Evolutionary conservation across 345 rosid genomes (phyloP).

Genomic region (Eucalyptus erythrocorys): DNA sequence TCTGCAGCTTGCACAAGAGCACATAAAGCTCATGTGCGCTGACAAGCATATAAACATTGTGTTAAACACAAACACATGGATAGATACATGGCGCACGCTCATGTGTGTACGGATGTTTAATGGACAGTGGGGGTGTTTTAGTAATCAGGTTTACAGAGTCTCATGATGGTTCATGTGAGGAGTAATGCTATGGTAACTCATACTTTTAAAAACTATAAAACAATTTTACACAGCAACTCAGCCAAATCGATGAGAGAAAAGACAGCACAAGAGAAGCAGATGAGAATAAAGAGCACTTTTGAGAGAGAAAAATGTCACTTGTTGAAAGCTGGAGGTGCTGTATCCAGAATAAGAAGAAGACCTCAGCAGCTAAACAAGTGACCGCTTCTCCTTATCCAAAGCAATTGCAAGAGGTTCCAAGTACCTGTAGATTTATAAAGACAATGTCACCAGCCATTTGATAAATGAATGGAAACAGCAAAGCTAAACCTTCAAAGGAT

Average conservation of each 20-base stretch:
- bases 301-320: conserved; percentile 32
- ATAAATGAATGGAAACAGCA: not conserved
- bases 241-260: not conserved
- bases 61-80: not conserved
- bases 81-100: not conserved
- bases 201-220: not conserved
- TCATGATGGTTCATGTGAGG: not conserved
- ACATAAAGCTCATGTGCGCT: not conserved
- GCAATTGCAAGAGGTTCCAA: conserved; percentile 91
- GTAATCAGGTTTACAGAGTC: not conserved
- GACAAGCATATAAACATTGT: not conserved
- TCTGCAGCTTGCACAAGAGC: not conserved
- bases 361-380: conserved; percentile 83
- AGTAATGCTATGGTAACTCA: not conserved
- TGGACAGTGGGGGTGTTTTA: not conserved
- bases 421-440: conserved; percentile 33
- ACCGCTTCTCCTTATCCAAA: conserved; percentile 89
- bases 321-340: conserved; percentile 83
- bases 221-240: not conserved
- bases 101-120: not conserved
- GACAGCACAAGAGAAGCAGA: not conserved
- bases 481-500: not conserved
- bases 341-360: conserved; percentile 85
- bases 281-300: not conserved
- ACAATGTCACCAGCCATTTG: not conserved